These are phyloP conservation scores for Akanthomyces uredinophilus DNA, from an alignment of 2,329 filamentous ascomycete species.

Conservation along the genomic window DNA sequence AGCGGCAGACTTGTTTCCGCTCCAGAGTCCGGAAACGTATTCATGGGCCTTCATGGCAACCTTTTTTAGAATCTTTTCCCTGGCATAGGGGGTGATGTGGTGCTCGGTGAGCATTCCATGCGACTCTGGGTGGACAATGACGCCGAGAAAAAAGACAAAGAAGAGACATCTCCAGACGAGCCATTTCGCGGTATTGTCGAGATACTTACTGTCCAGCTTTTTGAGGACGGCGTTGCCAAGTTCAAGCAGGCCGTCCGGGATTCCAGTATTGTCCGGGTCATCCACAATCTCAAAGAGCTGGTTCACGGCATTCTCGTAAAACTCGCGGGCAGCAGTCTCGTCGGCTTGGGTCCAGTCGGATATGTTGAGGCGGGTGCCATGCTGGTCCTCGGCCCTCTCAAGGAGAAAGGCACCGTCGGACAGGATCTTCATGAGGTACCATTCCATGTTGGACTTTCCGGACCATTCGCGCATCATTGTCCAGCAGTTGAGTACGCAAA, in stretches of 20 bases:
- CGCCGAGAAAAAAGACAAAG: conserved; percentile 75
- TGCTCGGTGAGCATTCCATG: conserved; percentile 77
- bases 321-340: conserved; percentile 77
- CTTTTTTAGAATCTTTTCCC: conserved; percentile 74
- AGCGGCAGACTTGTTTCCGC: conserved; percentile 55
- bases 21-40: conserved; percentile 75
- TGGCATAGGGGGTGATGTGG: conserved; percentile 84
- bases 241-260: conserved; percentile 79
- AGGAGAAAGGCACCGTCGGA: conserved; percentile 89
- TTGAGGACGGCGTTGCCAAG: conserved; percentile 78
- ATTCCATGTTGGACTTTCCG: conserved; percentile 82
- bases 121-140: conserved; percentile 84
- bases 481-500: conserved; percentile 83
- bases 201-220: conserved; percentile 67
- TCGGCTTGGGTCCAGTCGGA: conserved; percentile 72
- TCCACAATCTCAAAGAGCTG: conserved; percentile 82
- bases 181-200: conserved; percentile 73
- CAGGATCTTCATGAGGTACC: conserved; percentile 90
- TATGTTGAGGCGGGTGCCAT: conserved; percentile 64
- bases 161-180: conserved; percentile 91
- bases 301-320: conserved; percentile 77
- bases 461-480: conserved; percentile 84
- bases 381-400: conserved; percentile 76
- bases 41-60: conserved; percentile 76
- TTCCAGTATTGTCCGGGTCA: conserved; percentile 75